Evolutionary conservation across 73 alveolate genomes (phyloP), one percentile per base, ranked within the genome.

Genomic region (Chromera velia): DNA sequence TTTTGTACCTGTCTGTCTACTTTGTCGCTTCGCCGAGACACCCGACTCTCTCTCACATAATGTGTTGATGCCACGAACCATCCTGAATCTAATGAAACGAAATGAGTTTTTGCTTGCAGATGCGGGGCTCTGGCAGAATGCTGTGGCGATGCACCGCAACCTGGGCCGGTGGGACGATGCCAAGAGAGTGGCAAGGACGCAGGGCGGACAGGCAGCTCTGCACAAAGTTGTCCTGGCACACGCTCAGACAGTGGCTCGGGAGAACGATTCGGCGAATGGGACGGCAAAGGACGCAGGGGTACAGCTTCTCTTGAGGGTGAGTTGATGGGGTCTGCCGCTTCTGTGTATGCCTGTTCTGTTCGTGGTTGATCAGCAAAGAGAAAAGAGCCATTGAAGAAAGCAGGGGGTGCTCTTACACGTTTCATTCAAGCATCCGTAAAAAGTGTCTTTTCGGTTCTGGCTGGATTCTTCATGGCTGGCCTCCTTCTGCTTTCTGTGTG

Each of bases 191-290:
- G 85, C 85, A 72, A 78, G 69, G 85, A 28, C 31, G 65, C 72
- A 78, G 34, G 85, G 85, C 28, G 85, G 85, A 62, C 67, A 78
- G 75, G 76, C 33, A 28, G 48, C 85, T n/a, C 69, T 68, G 40
- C 77, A 78, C 48, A 78, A 78, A 73, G 85, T 78, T 26, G 85
- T 78, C 67, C n/a, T 78, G 65, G 85, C 85, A 26, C 85, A 78
- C 45, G 85, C 85, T 0, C 85, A 78, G 32, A 79, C n/a, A 40
- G 55, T 55, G 28, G 7, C 30, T 6, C 7, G 24, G 70, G n/a
- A 24, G 13, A 4, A 40, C 55, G 55, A 13, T 4, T 13, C 55
- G 55, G n/a, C n/a, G n/a, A n/a, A n/a, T n/a, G n/a, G n/a, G n/a
- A n/a, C n/a, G n/a, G n/a, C n/a, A n/a, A n/a, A n/a, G n/a, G 55